Evolutionary conservation across 305 asterid species (phyloP).

Genomic region (Rubia balearica): DNA sequence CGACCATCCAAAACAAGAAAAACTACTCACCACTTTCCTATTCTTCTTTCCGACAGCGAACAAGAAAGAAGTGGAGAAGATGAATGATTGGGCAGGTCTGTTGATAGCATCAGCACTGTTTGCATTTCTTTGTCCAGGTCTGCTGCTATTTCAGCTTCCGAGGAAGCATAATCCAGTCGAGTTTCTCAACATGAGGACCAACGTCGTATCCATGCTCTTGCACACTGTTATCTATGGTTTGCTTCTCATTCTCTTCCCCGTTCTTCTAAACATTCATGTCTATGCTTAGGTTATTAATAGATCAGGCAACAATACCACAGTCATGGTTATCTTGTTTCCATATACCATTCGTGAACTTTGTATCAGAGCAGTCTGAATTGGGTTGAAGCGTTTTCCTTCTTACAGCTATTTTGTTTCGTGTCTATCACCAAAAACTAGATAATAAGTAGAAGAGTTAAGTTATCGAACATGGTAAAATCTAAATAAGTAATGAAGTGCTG

Average conservation of each 20-base stretch:
- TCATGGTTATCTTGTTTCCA: too few species aligned
- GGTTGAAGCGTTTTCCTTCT: background rate
- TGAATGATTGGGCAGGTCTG: conserved; percentile 68
- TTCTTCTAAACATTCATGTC: conserved; percentile 64
- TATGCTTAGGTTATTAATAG: conserved; percentile 29
- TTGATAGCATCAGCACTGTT: conserved; percentile 73
- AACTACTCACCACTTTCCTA: background rate
- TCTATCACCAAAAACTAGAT: too few species aligned
- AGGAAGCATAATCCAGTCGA: conserved; percentile 61
- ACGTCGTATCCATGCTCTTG: conserved; percentile 43
- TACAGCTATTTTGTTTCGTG: too few species aligned
- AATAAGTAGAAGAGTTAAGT: too few species aligned
- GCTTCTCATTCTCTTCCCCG: conserved; percentile 70
- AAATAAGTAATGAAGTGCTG: too few species aligned
- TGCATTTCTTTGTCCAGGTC: conserved; percentile 67
- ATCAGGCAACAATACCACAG: background rate
- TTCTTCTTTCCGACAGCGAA: background rate
- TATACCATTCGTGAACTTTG: background rate
- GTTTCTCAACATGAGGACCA: conserved; percentile 80
- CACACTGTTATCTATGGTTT: conserved; percentile 66
- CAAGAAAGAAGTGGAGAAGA: conserved; percentile 11
- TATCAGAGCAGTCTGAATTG: background rate
- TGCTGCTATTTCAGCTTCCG: conserved; percentile 62
- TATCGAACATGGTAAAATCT: too few species aligned
- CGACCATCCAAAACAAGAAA: background rate